These are phyloP conservation scores for Stevia rebaudiana DNA, from an alignment of 140 eudicot genomes.

Conservation along the genomic window DNA sequence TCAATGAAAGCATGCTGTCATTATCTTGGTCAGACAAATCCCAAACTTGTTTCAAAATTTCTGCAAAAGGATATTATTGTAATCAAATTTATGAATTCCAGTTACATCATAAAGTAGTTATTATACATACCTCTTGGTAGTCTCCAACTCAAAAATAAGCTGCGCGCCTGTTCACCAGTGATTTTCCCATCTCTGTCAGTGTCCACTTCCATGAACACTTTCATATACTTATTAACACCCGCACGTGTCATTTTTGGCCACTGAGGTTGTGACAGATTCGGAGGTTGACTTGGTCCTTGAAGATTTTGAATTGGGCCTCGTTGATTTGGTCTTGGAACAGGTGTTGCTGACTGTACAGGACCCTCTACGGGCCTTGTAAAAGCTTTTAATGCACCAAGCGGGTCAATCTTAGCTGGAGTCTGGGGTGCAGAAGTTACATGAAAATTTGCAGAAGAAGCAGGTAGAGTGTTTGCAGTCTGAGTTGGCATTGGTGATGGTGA, in stretches of 20 bases:
- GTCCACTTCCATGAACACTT: constrained; percentile 86
- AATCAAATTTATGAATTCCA: neutral
- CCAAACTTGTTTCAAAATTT: constrained; percentile 95
- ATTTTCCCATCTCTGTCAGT: constrained; percentile 89
- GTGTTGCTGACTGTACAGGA: constrained; percentile 36
- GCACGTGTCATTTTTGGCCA: constrained; percentile 97
- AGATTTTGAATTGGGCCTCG: constrained; percentile 47
- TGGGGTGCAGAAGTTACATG: constrained; percentile 40
- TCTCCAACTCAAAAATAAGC: constrained; percentile 87
- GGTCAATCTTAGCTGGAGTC: constrained; percentile 48
- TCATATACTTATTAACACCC: constrained; percentile 77
- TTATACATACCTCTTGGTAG: constrained; percentile 68
- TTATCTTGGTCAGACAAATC: constrained; percentile 92
- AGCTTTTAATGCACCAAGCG: constrained; percentile 68
- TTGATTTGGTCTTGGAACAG: constrained; percentile 48
- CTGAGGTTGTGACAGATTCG: constrained; percentile 51
- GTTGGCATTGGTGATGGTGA: constrained; percentile 43
- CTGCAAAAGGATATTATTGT: constrained; percentile 33
- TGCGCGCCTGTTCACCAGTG: constrained; percentile 89
- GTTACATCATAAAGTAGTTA: neutral
- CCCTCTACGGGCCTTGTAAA: constrained; percentile 47
- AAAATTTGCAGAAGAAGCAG: constrained; percentile 40
- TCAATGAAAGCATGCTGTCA: constrained; percentile 95
- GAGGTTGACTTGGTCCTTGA: constrained; percentile 38
- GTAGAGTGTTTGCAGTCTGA: constrained; percentile 26